Evolutionary conservation across 2,329 filamentous ascomycete genomes (phyloP), one percentile per base, ranked within the genome.

Genomic region (Fusarium xylarioides): DNA sequence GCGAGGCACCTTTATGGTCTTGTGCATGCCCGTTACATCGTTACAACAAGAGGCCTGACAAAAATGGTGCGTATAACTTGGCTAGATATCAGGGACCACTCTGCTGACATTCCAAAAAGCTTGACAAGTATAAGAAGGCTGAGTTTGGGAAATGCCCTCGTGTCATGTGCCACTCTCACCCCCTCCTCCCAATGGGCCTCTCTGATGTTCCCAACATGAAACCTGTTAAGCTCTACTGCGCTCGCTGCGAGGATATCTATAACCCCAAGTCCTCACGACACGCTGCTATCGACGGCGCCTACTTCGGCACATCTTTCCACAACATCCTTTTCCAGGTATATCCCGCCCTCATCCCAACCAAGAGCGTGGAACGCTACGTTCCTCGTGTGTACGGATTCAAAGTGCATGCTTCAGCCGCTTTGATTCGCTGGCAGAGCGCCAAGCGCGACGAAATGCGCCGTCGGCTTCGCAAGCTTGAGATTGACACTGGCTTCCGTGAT

Each of bases 281-380:
- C 83, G 95, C 95, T 56, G 90, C 93, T 66, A 98, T 99, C 79
- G 96, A 99, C 81, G 96, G 96, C 72, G 96, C 96, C 74, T 99
- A 98, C 87, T 99, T 99, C 77, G 96, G 96, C 76, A 95, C 95
- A 53, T 97, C 94, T 6, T 99, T 99, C 87, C 95, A 98, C 87
- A 98, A 98, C 85, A 98, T 99, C 83, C 91, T 99, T 71, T 98
- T 99, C 86, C 96, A 99, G 83, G 96, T 99, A 62, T 98, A 98
- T 81, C 95, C 96, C 11, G 91, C 93, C 30, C 88, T 99, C 76
- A 91, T 97, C 57, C 96, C 96, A 7, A 86, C 91, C 75, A 99
- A 98, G 88, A 94, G 91, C 76, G 87, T 91, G 71, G 91, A 94
- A 73, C 90, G 96, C 75, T 98, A 98, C 83, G 90, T 95, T 63